Conservation (phyloP, 176 grass and related monocot species). For the Aegilops speltoides region DNA sequence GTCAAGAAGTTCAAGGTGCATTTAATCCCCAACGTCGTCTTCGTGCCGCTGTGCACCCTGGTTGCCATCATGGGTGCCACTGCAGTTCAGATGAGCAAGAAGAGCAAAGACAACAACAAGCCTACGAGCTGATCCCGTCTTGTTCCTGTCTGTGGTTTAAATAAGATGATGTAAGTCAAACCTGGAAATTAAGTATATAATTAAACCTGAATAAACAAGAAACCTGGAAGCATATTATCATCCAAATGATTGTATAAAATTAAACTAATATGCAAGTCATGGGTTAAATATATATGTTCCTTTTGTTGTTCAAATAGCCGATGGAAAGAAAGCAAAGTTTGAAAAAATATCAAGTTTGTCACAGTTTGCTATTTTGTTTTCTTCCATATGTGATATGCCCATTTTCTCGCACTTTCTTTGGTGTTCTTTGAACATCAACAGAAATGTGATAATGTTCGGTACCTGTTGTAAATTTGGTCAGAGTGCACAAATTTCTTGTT, state of each 20-base stretch:
- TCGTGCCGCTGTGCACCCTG: constrained; percentile 60
- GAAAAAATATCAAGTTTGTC: background rate
- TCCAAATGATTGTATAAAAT: background rate
- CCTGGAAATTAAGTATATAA: too few species aligned
- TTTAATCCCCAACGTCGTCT: constrained; percentile 57
- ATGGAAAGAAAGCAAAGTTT: background rate
- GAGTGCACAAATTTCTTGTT: background rate
- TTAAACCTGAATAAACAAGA: constrained; percentile 17
- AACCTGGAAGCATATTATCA: background rate
- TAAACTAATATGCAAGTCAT: background rate
- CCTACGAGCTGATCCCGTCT: background rate
- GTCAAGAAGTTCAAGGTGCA: constrained; percentile 70
- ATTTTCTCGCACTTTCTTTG: background rate
- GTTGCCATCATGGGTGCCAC: constrained; percentile 32
- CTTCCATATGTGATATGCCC: too few species aligned
- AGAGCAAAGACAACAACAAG: constrained; percentile 14
- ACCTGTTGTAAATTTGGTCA: background rate
- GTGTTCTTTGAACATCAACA: background rate
- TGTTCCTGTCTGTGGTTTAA: background rate
- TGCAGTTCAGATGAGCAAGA: constrained; percentile 29
- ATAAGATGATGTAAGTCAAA: constrained; percentile 1
- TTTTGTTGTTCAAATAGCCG: background rate
- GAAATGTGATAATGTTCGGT: background rate
- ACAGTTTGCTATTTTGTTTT: background rate
- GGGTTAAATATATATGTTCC: background rate